Base-by-base conservation (phyloP, 1,284 basidiomycete genomes). In the Ganoderma sp. region DNA sequence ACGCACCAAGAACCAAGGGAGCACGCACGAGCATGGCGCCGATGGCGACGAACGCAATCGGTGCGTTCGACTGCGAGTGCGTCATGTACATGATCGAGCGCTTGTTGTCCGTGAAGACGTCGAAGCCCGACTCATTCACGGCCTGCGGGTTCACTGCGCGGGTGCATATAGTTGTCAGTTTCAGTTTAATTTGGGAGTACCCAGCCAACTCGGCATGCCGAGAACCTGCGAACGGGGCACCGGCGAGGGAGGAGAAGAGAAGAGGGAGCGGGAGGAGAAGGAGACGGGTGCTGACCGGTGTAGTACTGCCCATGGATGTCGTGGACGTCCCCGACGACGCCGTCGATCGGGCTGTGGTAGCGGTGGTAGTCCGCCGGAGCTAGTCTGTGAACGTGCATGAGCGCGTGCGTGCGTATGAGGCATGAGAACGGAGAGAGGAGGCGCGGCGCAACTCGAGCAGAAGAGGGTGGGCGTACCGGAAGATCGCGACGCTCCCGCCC, bases 361-460 rank as follows among this genome's bases (percentile, higher is more conserved):
- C 94, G 88, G 76, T 95, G 94, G 74, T 95, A 96, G 77, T 96
- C 94, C 45, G 90, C 88, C 0, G 93, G 94, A 0, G 93, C 92
- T 19, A 94, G 85, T 25, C 92, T 85, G 57, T 19, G 22, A 54
- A 5, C 10, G 3, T 7, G 15, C 12, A 37, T 17, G 43, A 1
- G 37, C 37, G 37, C 9, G 6, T 7, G 37, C 6, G 10, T 1
- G 10, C 37, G 8, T 9, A 39, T 1, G 37, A 39, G 34, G 25
- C 6, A 32, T 17, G 12, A 54, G 56, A 17, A 48, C 19, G 37
- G 6, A 37, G 6, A 10, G 37, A 39, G 37, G 2, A 39, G 0
- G 37, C 37, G 37, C 37, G 1, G 37, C 10, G 37, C 28, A 32
- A 32, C 4, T 32, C 28, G 4, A 32, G 28, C 28, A 32, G 4